phyloP scores from a whole-genome alignment of 257 asterid genomes.

The Solanum gracilifrons region DNA sequence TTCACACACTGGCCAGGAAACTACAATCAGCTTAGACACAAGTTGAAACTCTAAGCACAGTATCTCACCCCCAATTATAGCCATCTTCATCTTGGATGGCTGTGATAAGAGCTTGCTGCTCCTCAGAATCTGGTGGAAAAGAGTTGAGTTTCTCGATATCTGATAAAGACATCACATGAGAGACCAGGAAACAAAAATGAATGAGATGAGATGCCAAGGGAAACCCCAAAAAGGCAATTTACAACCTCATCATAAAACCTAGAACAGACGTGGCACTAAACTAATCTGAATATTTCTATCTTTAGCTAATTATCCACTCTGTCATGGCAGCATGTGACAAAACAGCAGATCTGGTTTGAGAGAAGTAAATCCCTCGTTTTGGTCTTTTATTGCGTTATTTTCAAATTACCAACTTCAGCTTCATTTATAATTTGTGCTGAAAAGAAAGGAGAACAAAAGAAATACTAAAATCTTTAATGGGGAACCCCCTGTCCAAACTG shows the following conservation, averaged over 20 bases:
- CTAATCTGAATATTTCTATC: neutral
- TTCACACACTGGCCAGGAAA: neutral
- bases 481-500: neutral
- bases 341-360: neutral
- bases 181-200: neutral
- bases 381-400: neutral
- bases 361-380: neutral
- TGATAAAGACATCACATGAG: constrained; percentile 13
- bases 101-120: constrained; percentile 75
- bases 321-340: neutral
- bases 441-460: neutral
- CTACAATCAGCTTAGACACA: neutral
- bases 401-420: neutral
- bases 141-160: constrained; percentile 66
- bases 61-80: constrained; percentile 88
- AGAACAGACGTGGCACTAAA: neutral
- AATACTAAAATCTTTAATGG: neutral
- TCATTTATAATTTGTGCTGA: neutral
- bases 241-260: neutral
- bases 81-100: constrained; percentile 78
- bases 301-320: neutral
- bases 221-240: neutral
- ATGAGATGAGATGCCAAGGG: neutral
- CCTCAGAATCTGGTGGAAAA: constrained; percentile 74
- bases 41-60: constrained; percentile 11